These are phyloP conservation scores for Diversispora epigaea DNA, from an alignment of 192 early-diverging fungal genomes.

Conservation along the genomic window DNA sequence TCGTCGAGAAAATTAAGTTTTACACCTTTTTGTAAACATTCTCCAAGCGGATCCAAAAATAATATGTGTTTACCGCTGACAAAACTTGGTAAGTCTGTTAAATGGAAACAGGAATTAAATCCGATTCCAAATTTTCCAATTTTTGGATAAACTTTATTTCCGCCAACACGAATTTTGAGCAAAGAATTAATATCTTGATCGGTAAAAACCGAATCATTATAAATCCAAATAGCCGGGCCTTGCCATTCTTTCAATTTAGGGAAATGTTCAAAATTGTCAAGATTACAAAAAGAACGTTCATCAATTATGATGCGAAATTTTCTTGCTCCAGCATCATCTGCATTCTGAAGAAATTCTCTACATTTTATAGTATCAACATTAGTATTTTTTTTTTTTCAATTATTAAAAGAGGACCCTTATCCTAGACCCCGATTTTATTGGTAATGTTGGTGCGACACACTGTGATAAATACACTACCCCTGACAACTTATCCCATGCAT, in stretches of 20 bases:
- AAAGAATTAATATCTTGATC: conserved; percentile 25
- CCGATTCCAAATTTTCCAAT: conserved; percentile 13
- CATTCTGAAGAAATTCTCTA: too few species aligned
- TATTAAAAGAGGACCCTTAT: too few species aligned
- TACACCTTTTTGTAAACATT: conserved; percentile 3
- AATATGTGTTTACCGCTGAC: conserved; percentile 25
- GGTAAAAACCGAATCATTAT: conserved; percentile 32
- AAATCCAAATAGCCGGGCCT: conserved; percentile 33
- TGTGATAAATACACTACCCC: too few species aligned
- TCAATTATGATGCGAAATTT: background rate
- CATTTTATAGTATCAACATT: too few species aligned
- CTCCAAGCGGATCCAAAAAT: conserved; percentile 34
- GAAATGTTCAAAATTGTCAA: background rate
- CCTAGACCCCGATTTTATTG: too few species aligned
- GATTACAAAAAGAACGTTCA: background rate
- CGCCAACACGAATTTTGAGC: conserved; percentile 29
- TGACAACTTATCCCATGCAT: too few species aligned
- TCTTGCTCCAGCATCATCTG: too few species aligned
- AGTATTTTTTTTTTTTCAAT: too few species aligned
- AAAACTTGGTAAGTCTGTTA: conserved; percentile 33
- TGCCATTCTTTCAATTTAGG: conserved; percentile 27
- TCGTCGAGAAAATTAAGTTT: conserved; percentile 14
- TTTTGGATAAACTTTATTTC: background rate
- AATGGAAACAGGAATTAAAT: conserved; percentile 31
- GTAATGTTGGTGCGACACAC: too few species aligned